Evolutionary conservation across 2,329 filamentous ascomycete genomes (phyloP), one percentile per base, ranked within the genome.

Genomic region (Pseudonectria buxi): DNA sequence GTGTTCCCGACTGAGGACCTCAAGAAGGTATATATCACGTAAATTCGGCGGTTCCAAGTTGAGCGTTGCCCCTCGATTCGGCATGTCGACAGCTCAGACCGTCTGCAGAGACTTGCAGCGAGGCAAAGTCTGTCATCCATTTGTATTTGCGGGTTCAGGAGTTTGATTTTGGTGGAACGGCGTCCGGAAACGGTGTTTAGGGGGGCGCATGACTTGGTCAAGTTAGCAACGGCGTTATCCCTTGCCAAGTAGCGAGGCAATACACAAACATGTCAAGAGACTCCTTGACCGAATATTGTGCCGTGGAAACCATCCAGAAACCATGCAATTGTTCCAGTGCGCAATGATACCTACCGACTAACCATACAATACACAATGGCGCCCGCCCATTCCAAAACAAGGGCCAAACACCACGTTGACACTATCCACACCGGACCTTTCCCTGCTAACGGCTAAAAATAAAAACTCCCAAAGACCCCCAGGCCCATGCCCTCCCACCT

Each of bases 21-120:
- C 39, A 84, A 84, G 67, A 95, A 94, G 67, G 88, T 96, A 14
- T 98, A 82, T 57, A 95, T 96, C 40, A 86, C 86, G 35, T 95
- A 65, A 39, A 4, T n/a, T n/a, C n/a, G 14, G 15, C 18, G 18
- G 5, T 22, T 9, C 5, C 18, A 9, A 22, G 5, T 22, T 22
- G 18, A 6, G 9, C 9, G 5, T 22, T 22, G 9, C 18, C 18
- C 18, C 5, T 22, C 18, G 9, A 6, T 5, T 6, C 18, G 14
- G 12, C 26, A 15, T 9, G 13, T 15, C 6, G 28, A 4, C 28
- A 15, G 28, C 14, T 14, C 14, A 13, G 13, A 14, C 14, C 15
- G 28, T 27, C 10, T 14, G 6, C 10, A 29, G 26, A 13, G 26
- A 29, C 18, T 22, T 6, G 18, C n/a, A n/a, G 18, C 18, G 18